Conservation (phyloP, 306 rosid species). For the Lathyrus tuberosus region DNA sequence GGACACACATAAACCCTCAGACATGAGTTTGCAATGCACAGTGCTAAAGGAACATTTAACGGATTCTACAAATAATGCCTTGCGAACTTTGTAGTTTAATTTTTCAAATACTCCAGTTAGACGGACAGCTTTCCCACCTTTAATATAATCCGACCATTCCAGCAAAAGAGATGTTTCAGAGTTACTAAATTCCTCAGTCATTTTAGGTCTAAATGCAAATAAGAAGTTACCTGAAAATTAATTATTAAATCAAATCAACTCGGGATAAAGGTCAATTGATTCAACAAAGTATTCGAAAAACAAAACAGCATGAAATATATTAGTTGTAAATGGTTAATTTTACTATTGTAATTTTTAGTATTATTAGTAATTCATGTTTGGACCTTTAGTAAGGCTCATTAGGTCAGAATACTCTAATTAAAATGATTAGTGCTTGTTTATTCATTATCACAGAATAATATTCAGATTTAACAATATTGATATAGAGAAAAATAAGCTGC, state of each 20-base stretch:
- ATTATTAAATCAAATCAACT: conserved; percentile 40
- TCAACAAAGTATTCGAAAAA: conserved; percentile 4
- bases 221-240: conserved; percentile 86
- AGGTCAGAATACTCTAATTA: too few species aligned
- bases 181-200: conserved; percentile 52
- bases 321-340: too few species aligned
- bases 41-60: conserved; percentile 75
- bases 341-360: too few species aligned
- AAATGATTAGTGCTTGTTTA: too few species aligned
- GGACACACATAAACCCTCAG: conserved; percentile 53
- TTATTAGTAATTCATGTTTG: too few species aligned
- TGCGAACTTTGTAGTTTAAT: conserved; percentile 80
- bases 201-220: conserved; percentile 79
- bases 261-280: conserved; percentile 29
- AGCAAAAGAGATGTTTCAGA: conserved; percentile 52
- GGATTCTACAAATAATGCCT: conserved; percentile 65
- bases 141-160: conserved; percentile 82
- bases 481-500: background rate
- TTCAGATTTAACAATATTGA: background rate
- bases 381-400: too few species aligned
- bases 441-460: too few species aligned
- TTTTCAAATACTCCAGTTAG: conserved; percentile 87
- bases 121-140: conserved; percentile 88
- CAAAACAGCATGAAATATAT: conserved; percentile 8
- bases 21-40: conserved; percentile 61